phyloP scores from a whole-genome alignment of 2,329 filamentous ascomycete genomes.

The Arthrobotrys conoides region DNA sequence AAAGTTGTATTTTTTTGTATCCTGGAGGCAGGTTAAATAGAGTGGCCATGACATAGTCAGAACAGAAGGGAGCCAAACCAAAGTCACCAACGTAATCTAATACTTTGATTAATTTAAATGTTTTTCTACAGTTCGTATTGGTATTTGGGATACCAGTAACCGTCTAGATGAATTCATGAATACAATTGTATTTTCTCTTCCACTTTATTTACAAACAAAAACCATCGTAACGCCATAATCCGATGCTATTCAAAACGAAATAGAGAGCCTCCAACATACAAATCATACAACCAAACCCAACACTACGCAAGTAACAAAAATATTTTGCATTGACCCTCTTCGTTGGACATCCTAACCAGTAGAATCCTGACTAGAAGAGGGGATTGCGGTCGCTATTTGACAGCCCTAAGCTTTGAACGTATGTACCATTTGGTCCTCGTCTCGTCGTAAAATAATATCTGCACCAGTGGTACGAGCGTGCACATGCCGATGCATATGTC shows the following conservation, averaged over 20 bases:
- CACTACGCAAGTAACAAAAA: neutral
- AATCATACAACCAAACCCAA: neutral
- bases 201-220: neutral
- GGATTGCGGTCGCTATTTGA: neutral
- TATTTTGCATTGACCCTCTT: neutral
- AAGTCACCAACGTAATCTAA: no score
- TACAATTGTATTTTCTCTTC: neutral
- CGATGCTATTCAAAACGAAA: neutral
- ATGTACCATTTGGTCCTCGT: constrained; percentile 10
- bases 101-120: no score
- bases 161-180: neutral
- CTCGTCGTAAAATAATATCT: constrained; percentile 45
- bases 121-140: no score
- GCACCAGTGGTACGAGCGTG: neutral
- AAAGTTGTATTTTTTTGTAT: no score
- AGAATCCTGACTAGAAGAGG: neutral
- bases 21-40: no score
- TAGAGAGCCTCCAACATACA: no score
- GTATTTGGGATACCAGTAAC: no score
- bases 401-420: neutral
- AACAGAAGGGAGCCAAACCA: no score
- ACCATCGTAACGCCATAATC: constrained; percentile 5
- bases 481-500: constrained; percentile 30
- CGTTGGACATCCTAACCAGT: neutral
- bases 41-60: no score